Evolutionary conservation across 2,329 filamentous ascomycete species (phyloP).

Genomic region (Pseudomassariella vexata): DNA sequence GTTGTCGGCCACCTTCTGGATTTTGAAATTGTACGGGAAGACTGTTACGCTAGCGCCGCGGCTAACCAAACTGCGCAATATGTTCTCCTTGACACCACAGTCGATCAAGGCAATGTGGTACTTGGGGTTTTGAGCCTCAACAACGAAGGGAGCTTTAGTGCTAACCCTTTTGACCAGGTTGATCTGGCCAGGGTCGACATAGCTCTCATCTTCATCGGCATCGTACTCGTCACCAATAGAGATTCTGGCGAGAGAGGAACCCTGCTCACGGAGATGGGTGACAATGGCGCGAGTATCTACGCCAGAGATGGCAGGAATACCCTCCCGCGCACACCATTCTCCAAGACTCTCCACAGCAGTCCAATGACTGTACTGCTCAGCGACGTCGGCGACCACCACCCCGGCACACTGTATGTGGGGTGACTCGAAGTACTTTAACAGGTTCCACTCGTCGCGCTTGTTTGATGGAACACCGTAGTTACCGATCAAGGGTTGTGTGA

Average conservation of each 20-base stretch:
- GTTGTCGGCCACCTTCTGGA: conserved; percentile 96
- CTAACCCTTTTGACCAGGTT: conserved; percentile 94
- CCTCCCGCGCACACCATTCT: conserved; percentile 94
- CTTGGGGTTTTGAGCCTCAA: conserved; percentile 75
- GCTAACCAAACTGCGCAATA: conserved; percentile 86
- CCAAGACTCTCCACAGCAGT: conserved; percentile 91
- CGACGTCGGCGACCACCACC: conserved; percentile 92
- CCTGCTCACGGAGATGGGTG: conserved; percentile 90
- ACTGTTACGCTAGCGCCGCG: conserved; percentile 89
- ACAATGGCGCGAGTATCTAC: conserved; percentile 97
- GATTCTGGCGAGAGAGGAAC: conserved; percentile 91
- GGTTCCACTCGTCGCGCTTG: conserved; percentile 77
- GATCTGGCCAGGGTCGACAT: conserved; percentile 90
- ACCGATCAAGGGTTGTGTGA: conserved; percentile 95
- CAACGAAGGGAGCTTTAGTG: conserved; percentile 97
- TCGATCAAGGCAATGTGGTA: conserved; percentile 93
- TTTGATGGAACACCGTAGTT: conserved; percentile 96
- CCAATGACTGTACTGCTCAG: conserved; percentile 95
- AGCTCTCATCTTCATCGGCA: conserved; percentile 95
- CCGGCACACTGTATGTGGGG: conserved; percentile 95
- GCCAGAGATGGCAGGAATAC: conserved; percentile 90
- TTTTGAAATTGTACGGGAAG: conserved; percentile 94
- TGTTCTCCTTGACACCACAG: conserved; percentile 99
- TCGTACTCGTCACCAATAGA: conserved; percentile 97
- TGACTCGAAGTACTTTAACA: conserved; percentile 97